Evolutionary conservation across 768 basidiomycete genomes (phyloP).

Genomic region (Lentinula sp.): DNA sequence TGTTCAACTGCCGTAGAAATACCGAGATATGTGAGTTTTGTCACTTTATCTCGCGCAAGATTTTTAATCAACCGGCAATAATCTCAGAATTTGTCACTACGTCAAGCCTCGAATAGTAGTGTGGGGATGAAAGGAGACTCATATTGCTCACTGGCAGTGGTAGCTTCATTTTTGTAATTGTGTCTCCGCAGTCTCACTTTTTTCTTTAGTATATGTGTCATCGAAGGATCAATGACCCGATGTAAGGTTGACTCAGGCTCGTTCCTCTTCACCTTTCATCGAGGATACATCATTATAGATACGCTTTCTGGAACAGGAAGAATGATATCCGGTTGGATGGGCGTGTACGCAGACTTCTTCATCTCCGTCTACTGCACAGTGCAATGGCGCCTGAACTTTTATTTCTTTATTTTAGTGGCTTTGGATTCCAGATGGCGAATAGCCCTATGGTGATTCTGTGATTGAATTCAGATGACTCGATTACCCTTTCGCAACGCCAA

Average conservation of each 20-base stretch:
- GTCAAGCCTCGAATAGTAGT: not conserved
- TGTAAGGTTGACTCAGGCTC: not conserved
- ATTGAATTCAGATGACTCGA: conserved; percentile 52
- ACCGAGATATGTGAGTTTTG: not conserved
- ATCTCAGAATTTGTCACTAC: not conserved
- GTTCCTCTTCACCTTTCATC: not conserved
- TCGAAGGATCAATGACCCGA: conserved; percentile 35
- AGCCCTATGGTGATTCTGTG: conserved; percentile 72
- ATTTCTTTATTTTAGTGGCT: conserved; percentile 38
- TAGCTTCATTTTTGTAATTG: not conserved
- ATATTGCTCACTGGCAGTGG: not conserved
- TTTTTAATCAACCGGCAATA: not conserved
- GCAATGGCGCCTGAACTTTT: not conserved
- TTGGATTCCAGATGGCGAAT: conserved; percentile 46
- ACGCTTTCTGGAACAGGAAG: conserved; percentile 41
- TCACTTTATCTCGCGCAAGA: not conserved
- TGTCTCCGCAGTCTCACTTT: not conserved
- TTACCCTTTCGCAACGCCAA: conserved; percentile 62
- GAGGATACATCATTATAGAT: conserved; percentile 13
- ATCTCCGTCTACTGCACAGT: not conserved
- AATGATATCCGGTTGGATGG: conserved; percentile 50
- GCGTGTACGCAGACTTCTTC: conserved; percentile 31
- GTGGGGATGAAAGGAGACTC: not conserved
- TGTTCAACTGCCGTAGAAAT: not conserved
- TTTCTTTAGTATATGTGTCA: conserved; percentile 30